Evolutionary conservation across 208 protist genomes (phyloP).

Genomic region (Wallacemonas sp.): DNA sequence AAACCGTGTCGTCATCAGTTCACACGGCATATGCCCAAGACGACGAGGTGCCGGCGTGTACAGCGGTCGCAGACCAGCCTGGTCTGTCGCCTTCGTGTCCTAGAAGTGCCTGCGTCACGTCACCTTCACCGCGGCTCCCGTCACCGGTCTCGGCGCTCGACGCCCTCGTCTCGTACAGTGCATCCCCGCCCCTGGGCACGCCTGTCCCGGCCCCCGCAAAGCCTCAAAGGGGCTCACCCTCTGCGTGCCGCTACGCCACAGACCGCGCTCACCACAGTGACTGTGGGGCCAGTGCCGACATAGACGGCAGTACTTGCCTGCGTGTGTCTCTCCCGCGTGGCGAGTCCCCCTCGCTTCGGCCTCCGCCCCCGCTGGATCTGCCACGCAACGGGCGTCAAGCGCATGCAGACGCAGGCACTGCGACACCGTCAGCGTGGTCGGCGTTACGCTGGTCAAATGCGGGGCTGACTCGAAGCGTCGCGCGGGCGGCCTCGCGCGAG

Average conservation of each 20-base stretch:
- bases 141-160: not conserved
- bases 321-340: not conserved
- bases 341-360: not conserved
- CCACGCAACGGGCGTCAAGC: not conserved
- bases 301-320: not conserved
- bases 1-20: too few species aligned
- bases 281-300: not conserved
- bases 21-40: too few species aligned
- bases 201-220: not conserved
- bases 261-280: too few species aligned
- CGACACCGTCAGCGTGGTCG: not conserved
- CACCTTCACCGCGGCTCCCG: not conserved
- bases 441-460: not conserved
- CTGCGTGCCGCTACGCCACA: conserved; percentile 4
- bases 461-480: not conserved
- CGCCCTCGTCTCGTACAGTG: not conserved
- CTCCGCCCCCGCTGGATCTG: not conserved
- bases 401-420: too few species aligned
- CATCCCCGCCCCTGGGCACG: not conserved
- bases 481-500: not conserved
- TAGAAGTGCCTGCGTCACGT: not conserved
- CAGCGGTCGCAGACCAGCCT: not conserved
- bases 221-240: not conserved
- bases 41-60: too few species aligned
- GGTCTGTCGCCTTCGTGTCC: conserved; percentile 1